phyloP scores from a whole-genome alignment of 2,329 filamentous ascomycete genomes.

The Didymosphaeria variabile region DNA sequence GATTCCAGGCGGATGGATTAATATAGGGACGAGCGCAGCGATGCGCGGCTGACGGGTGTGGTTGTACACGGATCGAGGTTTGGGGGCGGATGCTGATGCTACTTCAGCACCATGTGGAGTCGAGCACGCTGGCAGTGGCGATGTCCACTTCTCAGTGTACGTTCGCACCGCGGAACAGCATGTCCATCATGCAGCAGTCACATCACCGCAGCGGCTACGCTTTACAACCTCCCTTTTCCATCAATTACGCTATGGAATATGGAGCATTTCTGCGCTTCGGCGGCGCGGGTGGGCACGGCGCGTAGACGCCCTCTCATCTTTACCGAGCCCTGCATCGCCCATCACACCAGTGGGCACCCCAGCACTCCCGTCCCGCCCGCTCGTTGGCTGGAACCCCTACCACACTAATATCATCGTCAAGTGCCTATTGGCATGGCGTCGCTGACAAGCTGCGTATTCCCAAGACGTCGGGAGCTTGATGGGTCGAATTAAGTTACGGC shows the following conservation, averaged over 20 bases:
- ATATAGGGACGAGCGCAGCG: neutral
- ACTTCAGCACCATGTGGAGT: neutral
- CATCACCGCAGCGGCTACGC: slow-evolving; percentile 13
- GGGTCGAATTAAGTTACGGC: slow-evolving; percentile 20
- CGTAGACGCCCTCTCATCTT: slow-evolving; percentile 6
- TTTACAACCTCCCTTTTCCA: neutral
- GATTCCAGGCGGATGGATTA: neutral
- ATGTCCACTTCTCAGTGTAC: neutral
- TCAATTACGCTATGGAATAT: neutral
- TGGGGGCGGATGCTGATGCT: slow-evolving; percentile 7
- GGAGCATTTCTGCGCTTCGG: neutral
- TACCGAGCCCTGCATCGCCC: slow-evolving; percentile 30
- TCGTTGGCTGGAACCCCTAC: slow-evolving; percentile 43
- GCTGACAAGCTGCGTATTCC: slow-evolving; percentile 40
- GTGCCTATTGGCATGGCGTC: slow-evolving; percentile 38
- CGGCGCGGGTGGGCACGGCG: slow-evolving; percentile 13
- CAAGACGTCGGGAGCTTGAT: neutral
- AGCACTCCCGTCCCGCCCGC: slow-evolving; percentile 30
- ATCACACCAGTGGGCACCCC: slow-evolving; percentile 33
- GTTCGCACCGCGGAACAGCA: neutral
- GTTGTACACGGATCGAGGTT: neutral
- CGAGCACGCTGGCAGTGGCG: neutral
- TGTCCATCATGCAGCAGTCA: slow-evolving; percentile 18
- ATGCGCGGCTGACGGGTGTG: slow-evolving; percentile 2
- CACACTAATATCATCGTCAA: slow-evolving; percentile 37